Base-by-base conservation (phyloP, 2,329 filamentous ascomycete species). In the Pseudogymnoascus verrucosus region DNA sequence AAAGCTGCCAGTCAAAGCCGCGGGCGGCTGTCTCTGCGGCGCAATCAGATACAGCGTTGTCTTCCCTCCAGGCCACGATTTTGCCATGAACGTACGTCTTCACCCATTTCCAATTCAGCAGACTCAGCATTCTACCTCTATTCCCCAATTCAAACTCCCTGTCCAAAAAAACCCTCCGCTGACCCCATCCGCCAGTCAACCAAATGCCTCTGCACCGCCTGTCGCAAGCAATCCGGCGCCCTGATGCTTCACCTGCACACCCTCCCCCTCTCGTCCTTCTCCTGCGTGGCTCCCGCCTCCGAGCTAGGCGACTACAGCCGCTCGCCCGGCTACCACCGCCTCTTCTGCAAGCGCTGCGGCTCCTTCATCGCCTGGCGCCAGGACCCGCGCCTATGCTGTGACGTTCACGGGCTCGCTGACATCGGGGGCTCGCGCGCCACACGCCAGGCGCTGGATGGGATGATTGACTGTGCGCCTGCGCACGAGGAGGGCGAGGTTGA, bases 131-230 rank as follows among this genome's bases (percentile, higher is more conserved):
- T 57, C 26, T 2, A 28, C 19, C 21, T 34, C 28, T 1, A 21
- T 57, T 34, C 0, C n/a, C 10, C 51, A 57, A 57, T 34, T 3
- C 28, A 5, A 54, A n/a, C 14, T 31, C 14, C 21, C 23, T 31
- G 3, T 2, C 16, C 3, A n/a, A 14, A 28, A 57, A 57, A 4
- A 34, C 4, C 4, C 2, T 28, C n/a, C 4, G 16, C 51, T 57
- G 28, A 57, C 16, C n/a, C n/a, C 10, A 1, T 7, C 2, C 14
- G 26, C 51, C 65, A 80, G 79, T 75, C 75, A 65, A 70, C 72
- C 59, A 82, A 78, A 5, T 85, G 82, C 69, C 81, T 84, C 67
- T 84, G 82, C 73, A 80, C 78, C 5, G 81, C 83, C 69, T 84
- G 81, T 71, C 80, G 82, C 69, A 80, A 80, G 64, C 76, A 79